Base-by-base conservation (phyloP, 768 basidiomycete species). In the Tephrocybe sp. region DNA sequence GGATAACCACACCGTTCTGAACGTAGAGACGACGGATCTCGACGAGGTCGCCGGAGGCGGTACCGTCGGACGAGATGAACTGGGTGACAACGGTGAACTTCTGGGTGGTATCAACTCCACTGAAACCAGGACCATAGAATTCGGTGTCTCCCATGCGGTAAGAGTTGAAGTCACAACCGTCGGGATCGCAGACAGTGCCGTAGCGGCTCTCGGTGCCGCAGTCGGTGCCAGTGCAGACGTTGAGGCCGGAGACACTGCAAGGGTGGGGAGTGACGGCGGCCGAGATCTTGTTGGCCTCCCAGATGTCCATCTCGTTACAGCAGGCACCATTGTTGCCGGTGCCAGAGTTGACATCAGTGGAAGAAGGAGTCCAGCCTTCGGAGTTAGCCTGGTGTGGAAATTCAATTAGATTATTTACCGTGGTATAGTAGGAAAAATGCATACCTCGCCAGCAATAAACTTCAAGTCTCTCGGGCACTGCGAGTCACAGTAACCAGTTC, bases 51-150 rank as follows among this genome's bases (percentile, higher is more conserved):
- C n/a, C n/a, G n/a, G n/a, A n/a, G n/a, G n/a, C n/a, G n/a, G n/a
- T n/a, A n/a, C n/a, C n/a, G n/a, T n/a, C n/a, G n/a, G n/a, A n/a
- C n/a, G n/a, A n/a, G n/a, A n/a, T n/a, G n/a, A n/a, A n/a, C n/a
- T n/a, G n/a, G n/a, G n/a, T n/a, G n/a, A n/a, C 78, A 56, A 80
- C 75, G 53, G 78, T 81, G 70, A 82, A 72, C 54, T 67, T 68
- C 54, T 66, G 58, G 63, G 51, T 69, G 61, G 77, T 80, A 69
- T 80, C 75, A 65, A 80, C 71, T 47, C 69, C 76, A n/a, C n/a
- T n/a, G 60, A 59, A 54, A 51, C 74, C 74, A 18, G 61, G 59
- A 21, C 79, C 79, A 62, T 73, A 71, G 74, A 79, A n/a, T n/a
- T n/a, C n/a, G n/a, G n/a, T n/a, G n/a, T n/a, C n/a, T n/a, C n/a